Conservation (phyloP, 2,329 filamentous ascomycete genomes). For the Fonsecaea erecta region DNA sequence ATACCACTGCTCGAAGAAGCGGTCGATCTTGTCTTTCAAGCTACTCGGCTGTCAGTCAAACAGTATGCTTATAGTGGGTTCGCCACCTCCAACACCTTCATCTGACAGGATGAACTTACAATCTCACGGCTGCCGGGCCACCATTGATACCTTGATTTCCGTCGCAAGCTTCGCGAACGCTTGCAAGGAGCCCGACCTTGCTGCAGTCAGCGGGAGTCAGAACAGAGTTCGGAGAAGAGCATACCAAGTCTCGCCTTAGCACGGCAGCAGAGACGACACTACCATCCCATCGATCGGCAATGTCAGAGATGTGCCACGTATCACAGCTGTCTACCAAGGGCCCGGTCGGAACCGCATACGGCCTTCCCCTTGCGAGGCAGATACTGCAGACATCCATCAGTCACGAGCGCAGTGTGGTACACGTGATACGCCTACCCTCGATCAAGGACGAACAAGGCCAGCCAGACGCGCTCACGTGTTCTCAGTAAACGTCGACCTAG, state of each 20-base stretch:
- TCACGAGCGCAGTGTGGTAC: conserved; percentile 41
- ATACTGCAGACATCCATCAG: conserved; percentile 46
- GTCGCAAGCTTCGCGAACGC: conserved; percentile 45
- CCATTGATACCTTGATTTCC: conserved; percentile 43
- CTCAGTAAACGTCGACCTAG: conserved; percentile 66
- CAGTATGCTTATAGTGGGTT: neutral
- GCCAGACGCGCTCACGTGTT: conserved; percentile 70
- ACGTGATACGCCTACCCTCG: conserved; percentile 52
- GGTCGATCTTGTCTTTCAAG: conserved; percentile 62
- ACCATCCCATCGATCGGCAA: conserved; percentile 70
- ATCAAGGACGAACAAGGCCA: conserved; percentile 73
- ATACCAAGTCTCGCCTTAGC: conserved; percentile 67
- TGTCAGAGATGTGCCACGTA: conserved; percentile 67
- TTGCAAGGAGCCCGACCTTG: conserved; percentile 40
- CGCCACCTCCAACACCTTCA: neutral
- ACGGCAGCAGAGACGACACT: conserved; percentile 74
- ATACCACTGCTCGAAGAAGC: conserved; percentile 69
- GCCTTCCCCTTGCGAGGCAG: conserved; percentile 70
- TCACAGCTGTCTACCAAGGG: conserved; percentile 70
- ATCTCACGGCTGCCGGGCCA: conserved; percentile 42
- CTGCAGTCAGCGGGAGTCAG: neutral
- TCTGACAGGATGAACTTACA: conserved; percentile 10
- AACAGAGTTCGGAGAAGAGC: neutral
- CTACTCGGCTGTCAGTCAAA: conserved; percentile 12
- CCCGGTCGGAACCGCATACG: conserved; percentile 70